A percentile compares a stretch with the other conserved stretches of the same genome.
phyloP scores from a whole-genome alignment of 106 monocot species.

The Gastrodia elata region DNA sequence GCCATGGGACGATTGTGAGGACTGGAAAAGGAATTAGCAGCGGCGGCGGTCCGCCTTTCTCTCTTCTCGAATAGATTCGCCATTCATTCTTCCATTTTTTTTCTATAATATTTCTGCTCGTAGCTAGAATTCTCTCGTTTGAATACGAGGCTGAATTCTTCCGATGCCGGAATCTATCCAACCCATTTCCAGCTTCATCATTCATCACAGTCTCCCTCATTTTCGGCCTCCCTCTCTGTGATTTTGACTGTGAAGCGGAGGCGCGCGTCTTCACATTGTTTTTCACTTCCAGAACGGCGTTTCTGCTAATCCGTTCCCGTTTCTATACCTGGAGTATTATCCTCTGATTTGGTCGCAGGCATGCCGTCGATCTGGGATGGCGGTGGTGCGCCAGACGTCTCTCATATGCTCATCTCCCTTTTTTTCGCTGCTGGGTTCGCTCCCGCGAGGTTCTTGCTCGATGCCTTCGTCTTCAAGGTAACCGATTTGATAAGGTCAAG shows the following conservation, averaged over 20 bases:
- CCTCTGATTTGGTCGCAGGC: neutral
- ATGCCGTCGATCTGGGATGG: neutral
- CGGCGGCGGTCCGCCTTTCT: neutral
- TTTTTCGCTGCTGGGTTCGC: constrained; percentile 4
- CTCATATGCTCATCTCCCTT: neutral
- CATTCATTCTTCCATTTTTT: neutral
- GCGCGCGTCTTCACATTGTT: neutral
- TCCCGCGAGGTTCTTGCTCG: constrained; percentile 2
- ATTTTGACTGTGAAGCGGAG: neutral
- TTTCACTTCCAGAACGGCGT: neutral
- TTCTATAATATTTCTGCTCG: neutral
- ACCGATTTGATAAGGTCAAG: neutral
- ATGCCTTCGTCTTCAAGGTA: constrained; percentile 12
- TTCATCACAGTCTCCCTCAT: neutral
- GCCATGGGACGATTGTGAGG: too few relatives aligned
- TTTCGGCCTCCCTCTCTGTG: neutral
- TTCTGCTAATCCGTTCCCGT: neutral
- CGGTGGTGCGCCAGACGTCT: constrained; percentile 1
- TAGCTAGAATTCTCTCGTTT: neutral
- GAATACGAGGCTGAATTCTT: neutral
- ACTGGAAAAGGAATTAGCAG: neutral
- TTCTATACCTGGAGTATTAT: neutral
- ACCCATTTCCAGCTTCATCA: neutral
- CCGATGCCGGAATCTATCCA: neutral
- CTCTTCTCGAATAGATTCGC: neutral